phyloP scores from a whole-genome alignment of 2,329 filamentous ascomycete genomes.

The Verticillium nonalfalfae region DNA sequence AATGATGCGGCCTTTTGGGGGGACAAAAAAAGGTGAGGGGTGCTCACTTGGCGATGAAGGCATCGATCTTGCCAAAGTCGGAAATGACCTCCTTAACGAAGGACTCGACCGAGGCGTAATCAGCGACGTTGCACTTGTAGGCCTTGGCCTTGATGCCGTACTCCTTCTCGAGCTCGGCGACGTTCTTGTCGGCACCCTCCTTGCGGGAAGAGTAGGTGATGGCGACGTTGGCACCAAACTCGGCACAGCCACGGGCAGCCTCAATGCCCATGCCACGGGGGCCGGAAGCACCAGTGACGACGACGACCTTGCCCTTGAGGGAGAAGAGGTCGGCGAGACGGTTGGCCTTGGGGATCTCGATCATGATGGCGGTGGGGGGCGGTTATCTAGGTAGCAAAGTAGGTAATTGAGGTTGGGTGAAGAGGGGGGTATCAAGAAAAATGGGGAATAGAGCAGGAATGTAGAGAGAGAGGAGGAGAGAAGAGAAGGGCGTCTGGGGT shows the following conservation, averaged over 20 bases:
- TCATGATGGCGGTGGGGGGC: slow-evolving; percentile 32
- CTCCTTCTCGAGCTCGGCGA: slow-evolving; percentile 54
- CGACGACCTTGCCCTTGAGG: slow-evolving; percentile 65
- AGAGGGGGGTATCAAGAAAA: not conserved
- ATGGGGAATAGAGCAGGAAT: not conserved
- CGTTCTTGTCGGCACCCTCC: slow-evolving; percentile 60
- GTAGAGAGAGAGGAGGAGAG: not conserved
- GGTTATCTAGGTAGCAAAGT: not conserved
- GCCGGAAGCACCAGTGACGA: slow-evolving; percentile 64
- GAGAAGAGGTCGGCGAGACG: slow-evolving; percentile 62
- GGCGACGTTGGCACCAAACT: slow-evolving; percentile 64
- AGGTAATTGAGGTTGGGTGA: not conserved
- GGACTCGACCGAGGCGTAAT: slow-evolving; percentile 43
- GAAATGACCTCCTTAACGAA: slow-evolving; percentile 57
- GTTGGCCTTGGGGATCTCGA: slow-evolving; percentile 51
- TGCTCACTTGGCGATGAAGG: slow-evolving; percentile 69
- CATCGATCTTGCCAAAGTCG: slow-evolving; percentile 69
- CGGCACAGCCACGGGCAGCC: slow-evolving; percentile 62
- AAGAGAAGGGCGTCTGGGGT: not conserved
- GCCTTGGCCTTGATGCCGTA: slow-evolving; percentile 63
- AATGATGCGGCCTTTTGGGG: not conserved
- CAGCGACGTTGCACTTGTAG: slow-evolving; percentile 53
- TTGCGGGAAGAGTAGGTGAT: slow-evolving; percentile 69
- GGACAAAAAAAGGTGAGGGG: not conserved
- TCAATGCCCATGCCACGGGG: slow-evolving; percentile 66